Conservation (phyloP, 495 filamentous ascomycete genomes). For the Penicillium diatomitis region DNA sequence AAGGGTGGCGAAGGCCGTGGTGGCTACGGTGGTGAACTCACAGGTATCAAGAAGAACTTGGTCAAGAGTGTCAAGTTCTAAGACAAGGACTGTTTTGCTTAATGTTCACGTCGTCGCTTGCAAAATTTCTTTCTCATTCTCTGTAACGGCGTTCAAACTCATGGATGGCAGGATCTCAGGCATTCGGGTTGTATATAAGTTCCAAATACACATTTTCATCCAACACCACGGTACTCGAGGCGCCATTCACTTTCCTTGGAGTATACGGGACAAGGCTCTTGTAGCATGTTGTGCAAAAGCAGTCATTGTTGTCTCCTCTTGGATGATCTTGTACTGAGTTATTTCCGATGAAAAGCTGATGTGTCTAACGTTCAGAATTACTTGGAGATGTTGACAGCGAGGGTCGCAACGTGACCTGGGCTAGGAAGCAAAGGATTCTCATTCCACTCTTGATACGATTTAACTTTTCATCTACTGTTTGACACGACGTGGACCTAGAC, state of each 20-base stretch:
- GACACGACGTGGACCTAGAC: too few relatives aligned
- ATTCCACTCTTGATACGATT: too few relatives aligned
- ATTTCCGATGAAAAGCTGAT: too few relatives aligned
- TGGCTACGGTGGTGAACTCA: constrained; percentile 85
- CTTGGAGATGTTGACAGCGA: too few relatives aligned
- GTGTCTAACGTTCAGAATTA: too few relatives aligned
- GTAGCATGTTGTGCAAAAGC: too few relatives aligned
- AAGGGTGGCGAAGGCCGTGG: constrained; percentile 81
- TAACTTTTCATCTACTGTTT: too few relatives aligned
- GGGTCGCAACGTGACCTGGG: too few relatives aligned
- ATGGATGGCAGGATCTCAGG: constrained; percentile 15
- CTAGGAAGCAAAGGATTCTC: too few relatives aligned
- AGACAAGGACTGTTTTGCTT: constrained; percentile 2
- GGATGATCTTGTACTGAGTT: too few relatives aligned
- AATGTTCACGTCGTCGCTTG: constrained; percentile 13
- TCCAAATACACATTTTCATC: constrained; percentile 4
- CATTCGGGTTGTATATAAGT: constrained; percentile 23
- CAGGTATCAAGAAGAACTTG: constrained; percentile 87
- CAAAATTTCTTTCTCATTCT: constrained; percentile 14
- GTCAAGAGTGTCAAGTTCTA: constrained; percentile 90
- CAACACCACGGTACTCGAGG: not conserved
- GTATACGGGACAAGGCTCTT: too few relatives aligned
- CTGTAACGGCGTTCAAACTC: constrained; percentile 23
- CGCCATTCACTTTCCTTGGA: not conserved
- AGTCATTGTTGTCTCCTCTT: too few relatives aligned